phyloP scores from a whole-genome alignment of 2,329 filamentous ascomycete genomes.

The Trichoderma sp. region DNA sequence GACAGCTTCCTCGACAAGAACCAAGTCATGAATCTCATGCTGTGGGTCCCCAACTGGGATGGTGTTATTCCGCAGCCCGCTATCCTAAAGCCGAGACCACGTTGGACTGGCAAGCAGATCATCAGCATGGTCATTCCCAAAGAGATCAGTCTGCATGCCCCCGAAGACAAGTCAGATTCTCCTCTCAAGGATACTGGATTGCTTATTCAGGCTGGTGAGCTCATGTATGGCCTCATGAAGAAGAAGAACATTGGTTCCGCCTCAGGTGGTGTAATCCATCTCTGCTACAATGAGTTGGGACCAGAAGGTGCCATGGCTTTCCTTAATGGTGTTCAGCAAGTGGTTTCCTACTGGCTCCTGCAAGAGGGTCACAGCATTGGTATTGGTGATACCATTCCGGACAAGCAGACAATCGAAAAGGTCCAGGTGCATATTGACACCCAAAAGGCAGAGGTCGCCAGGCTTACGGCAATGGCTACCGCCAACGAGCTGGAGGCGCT shows the following conservation, averaged over 20 bases:
- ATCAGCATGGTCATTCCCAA: constrained; percentile 89
- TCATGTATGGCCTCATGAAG: constrained; percentile 86
- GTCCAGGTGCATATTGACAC: constrained; percentile 80
- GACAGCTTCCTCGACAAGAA: constrained; percentile 90
- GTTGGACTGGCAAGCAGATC: constrained; percentile 98
- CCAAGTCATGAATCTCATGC: constrained; percentile 92
- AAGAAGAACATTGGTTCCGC: constrained; percentile 95
- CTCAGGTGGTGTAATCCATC: constrained; percentile 88
- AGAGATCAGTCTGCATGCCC: constrained; percentile 77
- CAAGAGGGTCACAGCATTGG: constrained; percentile 98
- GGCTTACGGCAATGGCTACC: constrained; percentile 75
- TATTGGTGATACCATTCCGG: constrained; percentile 96
- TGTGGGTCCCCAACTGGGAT: constrained; percentile 98
- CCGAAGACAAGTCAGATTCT: constrained; percentile 60
- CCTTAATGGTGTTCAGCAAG: constrained; percentile 91
- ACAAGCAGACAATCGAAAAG: constrained; percentile 77
- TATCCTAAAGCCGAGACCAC: constrained; percentile 87
- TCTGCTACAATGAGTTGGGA: constrained; percentile 94
- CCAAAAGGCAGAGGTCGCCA: constrained; percentile 78
- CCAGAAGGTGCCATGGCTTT: constrained; percentile 85
- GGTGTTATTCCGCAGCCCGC: constrained; percentile 89
- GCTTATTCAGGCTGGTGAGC: constrained; percentile 80
- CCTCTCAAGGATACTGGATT: constrained; percentile 76
- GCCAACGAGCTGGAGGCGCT: constrained; percentile 86
- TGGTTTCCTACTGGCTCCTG: constrained; percentile 95